A percentile compares a stretch with the other conserved stretches of the same genome.
These are phyloP conservation scores for Platanus orientalis DNA, from an alignment of 164 flowering plant genomes.

Conservation along the genomic window DNA sequence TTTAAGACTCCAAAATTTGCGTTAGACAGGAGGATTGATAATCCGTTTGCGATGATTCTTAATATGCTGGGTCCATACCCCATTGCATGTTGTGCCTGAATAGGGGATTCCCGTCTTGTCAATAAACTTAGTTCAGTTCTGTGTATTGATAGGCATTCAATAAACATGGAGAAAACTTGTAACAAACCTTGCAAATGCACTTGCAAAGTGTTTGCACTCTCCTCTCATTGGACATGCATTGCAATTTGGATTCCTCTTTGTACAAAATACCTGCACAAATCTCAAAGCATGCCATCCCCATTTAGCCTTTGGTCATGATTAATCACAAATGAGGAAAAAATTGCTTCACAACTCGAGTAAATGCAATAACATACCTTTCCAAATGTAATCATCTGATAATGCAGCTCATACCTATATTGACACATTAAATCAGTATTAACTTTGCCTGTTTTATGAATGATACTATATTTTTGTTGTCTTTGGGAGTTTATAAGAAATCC, in stretches of 20 bases:
- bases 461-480: background rate
- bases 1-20: no score
- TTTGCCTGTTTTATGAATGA: background rate
- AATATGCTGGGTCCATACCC: no score
- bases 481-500: background rate
- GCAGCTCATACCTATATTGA: conserved; percentile 71
- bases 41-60: no score
- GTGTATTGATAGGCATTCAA: no score
- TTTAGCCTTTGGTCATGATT: background rate
- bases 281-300: background rate
- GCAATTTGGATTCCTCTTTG: conserved; percentile 80
- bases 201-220: conserved; percentile 83
- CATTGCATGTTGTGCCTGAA: no score
- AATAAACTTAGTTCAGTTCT: no score
- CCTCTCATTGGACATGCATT: conserved; percentile 84
- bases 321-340: background rate
- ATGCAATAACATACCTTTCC: conserved; percentile 62
- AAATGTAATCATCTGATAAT: conserved; percentile 90
- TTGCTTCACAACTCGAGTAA: background rate
- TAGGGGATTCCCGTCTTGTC: no score
- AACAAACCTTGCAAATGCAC: conserved; percentile 76
- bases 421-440: conserved; percentile 10
- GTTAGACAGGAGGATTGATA: no score
- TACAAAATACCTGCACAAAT: conserved; percentile 76
- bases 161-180: background rate